These are phyloP conservation scores for Pachyrhizus erosus DNA, from an alignment of 306 rosid species.

Conservation along the genomic window DNA sequence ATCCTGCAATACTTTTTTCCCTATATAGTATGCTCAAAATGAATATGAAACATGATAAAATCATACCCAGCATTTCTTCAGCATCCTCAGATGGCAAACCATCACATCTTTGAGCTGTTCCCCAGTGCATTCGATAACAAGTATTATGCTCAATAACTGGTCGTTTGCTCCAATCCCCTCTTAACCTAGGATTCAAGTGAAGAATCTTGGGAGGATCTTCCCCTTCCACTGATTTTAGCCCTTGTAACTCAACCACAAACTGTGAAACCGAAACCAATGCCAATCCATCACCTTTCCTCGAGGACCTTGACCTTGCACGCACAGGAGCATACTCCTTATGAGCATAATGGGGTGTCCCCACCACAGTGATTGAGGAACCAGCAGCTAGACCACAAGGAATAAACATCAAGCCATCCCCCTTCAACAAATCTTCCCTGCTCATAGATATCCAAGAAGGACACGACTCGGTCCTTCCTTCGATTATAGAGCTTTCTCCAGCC, in stretches of 20 bases:
- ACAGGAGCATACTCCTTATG: conserved; percentile 81
- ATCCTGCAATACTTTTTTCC: not conserved
- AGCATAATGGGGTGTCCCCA: conserved; percentile 87
- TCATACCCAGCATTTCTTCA: conserved; percentile 88
- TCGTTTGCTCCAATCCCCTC: conserved; percentile 88
- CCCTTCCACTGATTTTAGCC: conserved; percentile 91
- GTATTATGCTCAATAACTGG: conserved; percentile 97
- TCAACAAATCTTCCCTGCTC: conserved; percentile 67
- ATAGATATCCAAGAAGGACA: conserved; percentile 96
- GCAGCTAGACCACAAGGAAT: conserved; percentile 99
- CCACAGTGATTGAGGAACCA: conserved; percentile 91
- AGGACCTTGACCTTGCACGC: conserved; percentile 64
- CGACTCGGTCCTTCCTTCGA: conserved; percentile 71
- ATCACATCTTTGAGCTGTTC: conserved; percentile 91
- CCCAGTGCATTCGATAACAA: conserved; percentile 99
- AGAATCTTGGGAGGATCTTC: conserved; percentile 98
- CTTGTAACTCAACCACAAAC: conserved; percentile 96
- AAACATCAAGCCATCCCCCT: conserved; percentile 80
- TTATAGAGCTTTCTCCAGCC: conserved; percentile 56
- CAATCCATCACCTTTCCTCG: conserved; percentile 52
- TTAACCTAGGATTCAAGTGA: conserved; percentile 91
- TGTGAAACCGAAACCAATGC: conserved; percentile 82
- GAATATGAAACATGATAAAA: conserved; percentile 36
- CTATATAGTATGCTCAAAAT: conserved; percentile 35
- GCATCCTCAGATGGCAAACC: conserved; percentile 71